phyloP scores from a whole-genome alignment of 2,329 filamentous ascomycete species.

The Emergomyces africanus region DNA sequence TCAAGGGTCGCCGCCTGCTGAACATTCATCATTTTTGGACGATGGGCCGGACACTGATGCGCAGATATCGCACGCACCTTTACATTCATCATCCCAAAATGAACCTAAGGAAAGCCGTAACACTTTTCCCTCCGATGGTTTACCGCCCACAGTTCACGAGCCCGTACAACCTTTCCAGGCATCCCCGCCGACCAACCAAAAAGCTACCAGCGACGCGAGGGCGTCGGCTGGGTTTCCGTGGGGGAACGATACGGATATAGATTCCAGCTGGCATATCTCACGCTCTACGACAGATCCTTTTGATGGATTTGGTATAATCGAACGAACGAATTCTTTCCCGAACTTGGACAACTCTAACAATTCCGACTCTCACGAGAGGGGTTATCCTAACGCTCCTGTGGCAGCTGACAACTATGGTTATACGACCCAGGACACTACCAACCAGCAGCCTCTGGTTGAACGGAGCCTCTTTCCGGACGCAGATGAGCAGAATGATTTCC shows the following conservation, averaged over 20 bases:
- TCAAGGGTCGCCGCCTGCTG: background rate
- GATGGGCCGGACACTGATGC: background rate
- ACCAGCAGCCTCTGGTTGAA: background rate
- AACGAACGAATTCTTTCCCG: conserved; percentile 12
- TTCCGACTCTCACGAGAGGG: background rate
- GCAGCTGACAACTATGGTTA: background rate
- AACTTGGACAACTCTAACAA: background rate
- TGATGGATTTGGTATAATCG: conserved; percentile 6
- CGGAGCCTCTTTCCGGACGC: background rate
- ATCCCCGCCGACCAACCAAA: background rate
- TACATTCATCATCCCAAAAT: background rate
- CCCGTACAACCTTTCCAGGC: background rate
- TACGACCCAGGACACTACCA: background rate
- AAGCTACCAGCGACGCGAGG: background rate
- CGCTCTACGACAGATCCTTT: conserved; percentile 6
- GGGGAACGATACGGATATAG: background rate
- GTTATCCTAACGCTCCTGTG: background rate
- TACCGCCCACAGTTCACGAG: background rate
- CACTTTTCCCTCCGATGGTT: background rate
- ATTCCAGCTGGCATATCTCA: background rate
- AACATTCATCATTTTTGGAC: background rate
- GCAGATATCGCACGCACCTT: background rate
- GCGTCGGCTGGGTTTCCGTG: background rate
- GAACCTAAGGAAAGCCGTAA: background rate
- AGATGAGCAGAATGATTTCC: background rate